Evolutionary conservation across 225 moss, liverwort and hornwort species (phyloP).

Genomic region (Sphagnum contortum): DNA sequence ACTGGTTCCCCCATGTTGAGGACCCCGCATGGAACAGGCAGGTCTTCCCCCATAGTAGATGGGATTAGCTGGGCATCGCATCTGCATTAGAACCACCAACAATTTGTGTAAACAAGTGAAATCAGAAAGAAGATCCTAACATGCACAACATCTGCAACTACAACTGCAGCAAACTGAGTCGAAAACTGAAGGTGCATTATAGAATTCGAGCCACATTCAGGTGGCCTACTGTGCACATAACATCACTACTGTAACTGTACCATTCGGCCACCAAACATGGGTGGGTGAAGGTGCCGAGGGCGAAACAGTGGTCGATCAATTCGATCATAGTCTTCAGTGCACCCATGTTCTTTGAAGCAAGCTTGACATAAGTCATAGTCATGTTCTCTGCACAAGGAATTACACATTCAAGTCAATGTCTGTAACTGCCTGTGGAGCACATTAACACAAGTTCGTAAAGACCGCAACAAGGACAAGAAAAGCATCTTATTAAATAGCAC

Average conservation of each 20-base stretch:
- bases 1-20: slow-evolving; percentile 8
- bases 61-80: slow-evolving; percentile 60
- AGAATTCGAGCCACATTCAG: too few relatives aligned
- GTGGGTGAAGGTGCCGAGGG: slow-evolving; percentile 43
- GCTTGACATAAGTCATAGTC: slow-evolving; percentile 67
- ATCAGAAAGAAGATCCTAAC: too few relatives aligned
- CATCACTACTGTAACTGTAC: background rate
- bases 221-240: too few relatives aligned
- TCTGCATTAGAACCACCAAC: slow-evolving; percentile 1
- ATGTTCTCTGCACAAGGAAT: slow-evolving; percentile 35
- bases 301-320: slow-evolving; percentile 70
- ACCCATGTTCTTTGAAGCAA: slow-evolving; percentile 46
- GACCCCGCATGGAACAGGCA: slow-evolving; percentile 28
- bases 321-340: slow-evolving; percentile 37
- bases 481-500: too few relatives aligned
- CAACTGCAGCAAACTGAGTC: too few relatives aligned
- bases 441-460: too few relatives aligned
- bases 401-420: too few relatives aligned
- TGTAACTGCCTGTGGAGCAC: too few relatives aligned
- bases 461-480: too few relatives aligned
- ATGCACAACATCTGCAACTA: too few relatives aligned
- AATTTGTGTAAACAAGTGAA: too few relatives aligned
- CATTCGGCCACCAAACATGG: slow-evolving; percentile 24
- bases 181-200: too few relatives aligned
- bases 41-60: slow-evolving; percentile 41